Percentiles rank a stretch among this genome's conserved stretches.
Evolutionary conservation across 306 rosid genomes (phyloP).

Genomic region (Sesbania bispinosa): DNA sequence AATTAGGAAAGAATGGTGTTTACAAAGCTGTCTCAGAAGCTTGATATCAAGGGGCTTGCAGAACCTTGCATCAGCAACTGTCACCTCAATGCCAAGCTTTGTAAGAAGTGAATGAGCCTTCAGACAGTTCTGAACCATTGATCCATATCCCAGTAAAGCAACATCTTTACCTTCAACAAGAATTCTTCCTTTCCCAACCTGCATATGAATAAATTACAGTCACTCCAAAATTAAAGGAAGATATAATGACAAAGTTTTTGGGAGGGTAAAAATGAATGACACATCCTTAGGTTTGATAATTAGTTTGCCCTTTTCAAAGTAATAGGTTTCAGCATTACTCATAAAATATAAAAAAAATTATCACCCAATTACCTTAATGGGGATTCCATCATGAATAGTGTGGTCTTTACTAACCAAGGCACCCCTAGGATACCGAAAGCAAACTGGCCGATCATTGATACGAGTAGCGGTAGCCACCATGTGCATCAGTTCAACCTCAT

Average conservation of each 20-base stretch:
- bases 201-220: slow-evolving; percentile 15
- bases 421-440: slow-evolving; percentile 94
- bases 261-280: neutral
- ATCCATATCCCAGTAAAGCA: slow-evolving; percentile 88
- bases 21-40: slow-evolving; percentile 80
- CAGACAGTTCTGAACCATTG: slow-evolving; percentile 95
- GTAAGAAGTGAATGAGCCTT: slow-evolving; percentile 77
- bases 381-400: slow-evolving; percentile 43
- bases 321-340: neutral
- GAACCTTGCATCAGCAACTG: slow-evolving; percentile 98
- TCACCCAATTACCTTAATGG: slow-evolving; percentile 63
- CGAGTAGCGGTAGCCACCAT: slow-evolving; percentile 86
- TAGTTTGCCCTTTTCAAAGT: slow-evolving; percentile 19
- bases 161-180: slow-evolving; percentile 81
- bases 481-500: slow-evolving; percentile 75
- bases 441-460: slow-evolving; percentile 66
- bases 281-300: slow-evolving; percentile 15
- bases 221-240: slow-evolving; percentile 12
- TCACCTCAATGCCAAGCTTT: slow-evolving; percentile 75
- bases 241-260: neutral
- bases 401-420: slow-evolving; percentile 44
- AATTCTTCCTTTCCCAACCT: slow-evolving; percentile 86
- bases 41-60: slow-evolving; percentile 89
- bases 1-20: slow-evolving; percentile 70
- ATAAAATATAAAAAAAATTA: slow-evolving; percentile 12